These are phyloP conservation scores for Nakaseomyces sp. DNA, from an alignment of 1,139 yeast genomes.

Conservation along the genomic window DNA sequence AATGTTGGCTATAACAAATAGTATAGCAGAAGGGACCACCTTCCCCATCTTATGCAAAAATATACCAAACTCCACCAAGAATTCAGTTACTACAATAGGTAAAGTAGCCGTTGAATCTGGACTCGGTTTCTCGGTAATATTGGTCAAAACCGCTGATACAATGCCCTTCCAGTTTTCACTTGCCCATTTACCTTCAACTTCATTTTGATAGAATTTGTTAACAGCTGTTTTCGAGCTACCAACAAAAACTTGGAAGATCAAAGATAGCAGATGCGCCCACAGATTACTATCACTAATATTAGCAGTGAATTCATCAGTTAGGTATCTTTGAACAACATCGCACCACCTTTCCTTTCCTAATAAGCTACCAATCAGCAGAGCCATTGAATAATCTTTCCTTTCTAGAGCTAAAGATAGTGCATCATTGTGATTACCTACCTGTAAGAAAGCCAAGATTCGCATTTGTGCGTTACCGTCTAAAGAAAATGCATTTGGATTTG, in stretches of 20 bases:
- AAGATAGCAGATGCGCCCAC: slow-evolving; percentile 38
- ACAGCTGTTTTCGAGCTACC: slow-evolving; percentile 55
- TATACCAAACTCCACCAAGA: slow-evolving; percentile 48
- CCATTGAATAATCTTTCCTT: slow-evolving; percentile 69
- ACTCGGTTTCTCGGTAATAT: slow-evolving; percentile 10
- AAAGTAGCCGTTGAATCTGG: slow-evolving; percentile 9
- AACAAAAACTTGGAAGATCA: slow-evolving; percentile 53
- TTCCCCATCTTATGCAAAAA: slow-evolving; percentile 38
- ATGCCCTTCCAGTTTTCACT: slow-evolving; percentile 45
- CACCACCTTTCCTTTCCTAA: slow-evolving; percentile 57
- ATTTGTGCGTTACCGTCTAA: slow-evolving; percentile 21
- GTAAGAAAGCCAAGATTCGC: slow-evolving; percentile 34
- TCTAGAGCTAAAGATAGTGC: slow-evolving; percentile 59
- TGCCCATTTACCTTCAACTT: slow-evolving; percentile 40
- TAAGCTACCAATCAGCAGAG: slow-evolving; percentile 60
- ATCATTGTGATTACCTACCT: slow-evolving; percentile 54
- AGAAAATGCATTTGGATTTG: slow-evolving; percentile 19
- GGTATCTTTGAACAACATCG: slow-evolving; percentile 45
- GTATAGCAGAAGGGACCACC: slow-evolving; percentile 37
- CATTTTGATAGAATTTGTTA: slow-evolving; percentile 38
- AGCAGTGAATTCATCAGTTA: slow-evolving; percentile 37
- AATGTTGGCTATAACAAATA: slow-evolving; percentile 43
- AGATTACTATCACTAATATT: slow-evolving; percentile 42
- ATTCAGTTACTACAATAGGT: slow-evolving; percentile 37
- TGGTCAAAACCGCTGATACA: slow-evolving; percentile 36